A percentile compares a stretch with the other conserved stretches of the same genome.
phyloP scores from a whole-genome alignment of 2,329 filamentous ascomycete genomes.

The Sclerotinia spermophila region DNA sequence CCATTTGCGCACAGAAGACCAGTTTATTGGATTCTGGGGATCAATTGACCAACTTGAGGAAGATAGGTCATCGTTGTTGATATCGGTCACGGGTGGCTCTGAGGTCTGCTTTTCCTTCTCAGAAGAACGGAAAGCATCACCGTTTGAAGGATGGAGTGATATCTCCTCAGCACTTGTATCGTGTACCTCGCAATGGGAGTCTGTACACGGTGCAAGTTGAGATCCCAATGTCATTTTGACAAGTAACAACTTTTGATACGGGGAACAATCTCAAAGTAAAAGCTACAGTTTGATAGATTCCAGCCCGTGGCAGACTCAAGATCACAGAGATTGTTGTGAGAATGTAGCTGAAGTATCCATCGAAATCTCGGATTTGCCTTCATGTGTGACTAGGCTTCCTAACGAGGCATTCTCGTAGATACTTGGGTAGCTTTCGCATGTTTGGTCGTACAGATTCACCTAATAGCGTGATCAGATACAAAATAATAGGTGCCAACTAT shows the following conservation, averaged over 20 bases:
- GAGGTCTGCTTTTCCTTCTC: neutral
- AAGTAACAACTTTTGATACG: neutral
- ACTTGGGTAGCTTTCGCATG: neutral
- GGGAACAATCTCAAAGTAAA: neutral
- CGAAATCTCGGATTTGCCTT: neutral
- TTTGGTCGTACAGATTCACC: neutral
- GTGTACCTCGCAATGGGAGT: neutral
- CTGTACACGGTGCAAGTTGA: neutral
- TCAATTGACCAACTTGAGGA: neutral
- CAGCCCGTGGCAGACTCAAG: neutral
- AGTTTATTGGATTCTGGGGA: neutral
- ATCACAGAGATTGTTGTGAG: neutral
- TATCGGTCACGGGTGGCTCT: neutral
- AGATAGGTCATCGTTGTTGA: neutral
- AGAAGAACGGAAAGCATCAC: neutral
- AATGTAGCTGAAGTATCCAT: neutral
- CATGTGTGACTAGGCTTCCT: neutral
- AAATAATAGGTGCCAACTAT: neutral
- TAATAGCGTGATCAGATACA: neutral
- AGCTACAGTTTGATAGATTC: neutral
- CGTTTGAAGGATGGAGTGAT: neutral
- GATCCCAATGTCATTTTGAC: neutral
- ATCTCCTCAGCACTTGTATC: neutral
- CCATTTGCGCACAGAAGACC: constrained; percentile 2
- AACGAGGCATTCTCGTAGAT: neutral